A percentile compares a stretch with the other conserved stretches of the same genome.
Conservation (phyloP, 2,329 filamentous ascomycete genomes). For the Colletotrichum cuscutae region DNA sequence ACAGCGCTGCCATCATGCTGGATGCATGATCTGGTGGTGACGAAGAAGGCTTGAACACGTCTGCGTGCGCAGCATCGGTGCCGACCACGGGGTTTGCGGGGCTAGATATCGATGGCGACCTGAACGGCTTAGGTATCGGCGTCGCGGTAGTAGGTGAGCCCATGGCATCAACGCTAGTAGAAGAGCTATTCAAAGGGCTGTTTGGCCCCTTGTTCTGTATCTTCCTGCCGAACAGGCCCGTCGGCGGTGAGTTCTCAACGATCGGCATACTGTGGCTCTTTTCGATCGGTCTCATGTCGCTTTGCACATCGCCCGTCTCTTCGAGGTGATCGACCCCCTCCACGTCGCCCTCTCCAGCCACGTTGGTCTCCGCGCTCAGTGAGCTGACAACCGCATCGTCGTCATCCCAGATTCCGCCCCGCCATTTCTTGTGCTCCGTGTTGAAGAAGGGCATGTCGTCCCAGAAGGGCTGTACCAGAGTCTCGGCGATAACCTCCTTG, state of each 20-base stretch:
- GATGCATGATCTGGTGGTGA: constrained; percentile 70
- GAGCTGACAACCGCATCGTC: constrained; percentile 58
- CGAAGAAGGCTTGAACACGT: constrained; percentile 68
- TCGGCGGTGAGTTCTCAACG: constrained; percentile 50
- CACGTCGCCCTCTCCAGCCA: constrained; percentile 57
- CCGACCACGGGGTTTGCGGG: constrained; percentile 73
- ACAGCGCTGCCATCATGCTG: constrained; percentile 74
- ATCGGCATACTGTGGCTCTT: constrained; percentile 65
- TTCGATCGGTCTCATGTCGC: constrained; percentile 59
- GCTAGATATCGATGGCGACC: constrained; percentile 69
- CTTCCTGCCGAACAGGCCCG: constrained; percentile 63
- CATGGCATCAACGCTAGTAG: constrained; percentile 56
- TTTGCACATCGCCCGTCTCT: constrained; percentile 48
- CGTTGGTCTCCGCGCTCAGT: constrained; percentile 48
- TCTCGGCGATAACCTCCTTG: constrained; percentile 92
- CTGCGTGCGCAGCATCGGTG: constrained; percentile 73
- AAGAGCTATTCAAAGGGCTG: constrained; percentile 51
- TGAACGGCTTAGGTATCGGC: constrained; percentile 41
- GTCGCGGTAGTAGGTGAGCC: constrained; percentile 51
- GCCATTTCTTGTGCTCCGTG: constrained; percentile 79
- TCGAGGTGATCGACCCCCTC: constrained; percentile 59
- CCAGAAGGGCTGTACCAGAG: constrained; percentile 92
- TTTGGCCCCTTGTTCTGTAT: constrained; percentile 48
- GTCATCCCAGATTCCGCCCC: constrained; percentile 83
- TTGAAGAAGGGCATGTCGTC: constrained; percentile 93